Conservation (phyloP, 116 monocot genomes). For the Phalaenopsis hybrid region DNA sequence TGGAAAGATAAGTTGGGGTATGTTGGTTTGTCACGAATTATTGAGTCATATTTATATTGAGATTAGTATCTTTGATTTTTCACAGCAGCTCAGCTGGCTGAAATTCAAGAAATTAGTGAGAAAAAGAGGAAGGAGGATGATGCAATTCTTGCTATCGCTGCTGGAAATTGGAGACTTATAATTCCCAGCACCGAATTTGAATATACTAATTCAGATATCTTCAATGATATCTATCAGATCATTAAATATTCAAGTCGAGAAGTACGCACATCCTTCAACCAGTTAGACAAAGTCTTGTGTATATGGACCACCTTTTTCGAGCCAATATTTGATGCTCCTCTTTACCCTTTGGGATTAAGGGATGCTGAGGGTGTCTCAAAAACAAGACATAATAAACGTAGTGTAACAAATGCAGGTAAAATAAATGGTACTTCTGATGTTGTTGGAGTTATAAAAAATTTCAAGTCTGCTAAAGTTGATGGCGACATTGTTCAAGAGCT, state of each 20-base stretch:
- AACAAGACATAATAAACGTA: conserved; percentile 31
- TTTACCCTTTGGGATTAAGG: conserved; percentile 33
- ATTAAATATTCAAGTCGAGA: conserved; percentile 80
- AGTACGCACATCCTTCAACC: conserved; percentile 62
- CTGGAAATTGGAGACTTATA: conserved; percentile 47
- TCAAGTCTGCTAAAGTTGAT: conserved; percentile 30
- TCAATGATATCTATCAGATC: conserved; percentile 67
- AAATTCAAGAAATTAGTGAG: conserved; percentile 88
- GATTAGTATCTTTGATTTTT: not conserved
- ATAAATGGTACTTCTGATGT: conserved; percentile 18
- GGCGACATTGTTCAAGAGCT: conserved; percentile 6
- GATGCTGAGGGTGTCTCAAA: conserved; percentile 48
- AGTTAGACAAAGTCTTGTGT: conserved; percentile 64
- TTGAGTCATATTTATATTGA: not conserved
- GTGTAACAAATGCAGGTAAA: conserved; percentile 28
- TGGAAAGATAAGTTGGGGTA: not conserved
- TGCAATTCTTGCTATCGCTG: conserved; percentile 69
- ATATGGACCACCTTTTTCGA: conserved; percentile 85
- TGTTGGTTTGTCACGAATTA: not conserved
- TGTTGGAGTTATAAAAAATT: conserved; percentile 19
- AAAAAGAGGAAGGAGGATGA: conserved; percentile 74
- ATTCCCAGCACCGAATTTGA: conserved; percentile 71
- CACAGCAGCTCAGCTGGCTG: conserved; percentile 62
- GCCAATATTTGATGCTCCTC: conserved; percentile 55
- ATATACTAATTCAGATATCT: conserved; percentile 51